Evolutionary conservation across 179 eudicot species (phyloP).

Genomic region (Nepenthes alata): DNA sequence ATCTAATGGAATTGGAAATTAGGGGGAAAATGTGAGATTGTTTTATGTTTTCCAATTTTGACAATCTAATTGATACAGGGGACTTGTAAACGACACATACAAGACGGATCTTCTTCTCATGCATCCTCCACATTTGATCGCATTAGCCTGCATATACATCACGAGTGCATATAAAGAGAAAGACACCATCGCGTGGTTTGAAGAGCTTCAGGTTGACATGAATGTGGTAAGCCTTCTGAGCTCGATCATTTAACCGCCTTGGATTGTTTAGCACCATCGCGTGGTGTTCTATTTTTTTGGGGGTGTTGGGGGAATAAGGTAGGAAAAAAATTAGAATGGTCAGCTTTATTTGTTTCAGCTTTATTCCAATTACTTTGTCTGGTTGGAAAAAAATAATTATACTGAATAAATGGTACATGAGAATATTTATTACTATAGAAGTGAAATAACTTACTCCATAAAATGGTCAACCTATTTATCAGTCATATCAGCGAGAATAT

Average conservation of each 20-base stretch:
- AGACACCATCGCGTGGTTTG: conserved; percentile 89
- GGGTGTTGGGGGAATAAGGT: no score
- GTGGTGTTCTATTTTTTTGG: no score
- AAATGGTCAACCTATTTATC: no score
- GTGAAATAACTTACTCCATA: no score
- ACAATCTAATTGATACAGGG: conserved; percentile 37
- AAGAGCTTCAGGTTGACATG: conserved; percentile 97
- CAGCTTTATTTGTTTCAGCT: no score
- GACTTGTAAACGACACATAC: conserved; percentile 87
- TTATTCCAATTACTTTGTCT: no score
- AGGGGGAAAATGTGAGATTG: not conserved
- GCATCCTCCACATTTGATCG: conserved; percentile 87
- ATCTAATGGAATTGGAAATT: not conserved
- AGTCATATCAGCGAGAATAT: no score
- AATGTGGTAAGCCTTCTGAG: conserved; percentile 52
- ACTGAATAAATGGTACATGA: no score
- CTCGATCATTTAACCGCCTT: not conserved
- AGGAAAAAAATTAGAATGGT: no score
- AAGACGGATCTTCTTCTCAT: conserved; percentile 90
- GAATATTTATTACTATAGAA: no score
- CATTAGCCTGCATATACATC: conserved; percentile 89
- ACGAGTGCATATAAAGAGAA: conserved; percentile 83
- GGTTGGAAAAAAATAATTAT: no score
- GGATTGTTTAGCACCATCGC: not conserved
- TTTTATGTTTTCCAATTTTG: not conserved